phyloP scores from a whole-genome alignment of 2,329 filamentous ascomycete genomes.

The Cryphonectria japonica region DNA sequence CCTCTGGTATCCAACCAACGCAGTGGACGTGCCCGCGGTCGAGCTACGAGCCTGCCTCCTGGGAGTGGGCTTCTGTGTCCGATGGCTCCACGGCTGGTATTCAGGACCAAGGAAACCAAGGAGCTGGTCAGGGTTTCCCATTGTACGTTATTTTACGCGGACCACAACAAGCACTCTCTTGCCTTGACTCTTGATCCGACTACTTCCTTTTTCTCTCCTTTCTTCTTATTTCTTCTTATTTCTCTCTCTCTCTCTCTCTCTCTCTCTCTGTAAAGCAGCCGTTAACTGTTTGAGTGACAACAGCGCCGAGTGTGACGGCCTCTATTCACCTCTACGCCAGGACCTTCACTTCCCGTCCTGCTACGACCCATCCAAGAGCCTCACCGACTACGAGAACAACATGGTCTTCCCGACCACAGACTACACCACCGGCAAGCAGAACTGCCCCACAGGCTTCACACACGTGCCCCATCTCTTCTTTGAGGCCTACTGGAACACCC shows the following conservation, averaged over 20 bases:
- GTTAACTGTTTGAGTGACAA: not conserved
- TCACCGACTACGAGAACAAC: constrained; percentile 65
- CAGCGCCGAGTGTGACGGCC: constrained; percentile 64
- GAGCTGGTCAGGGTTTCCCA: constrained; percentile 69
- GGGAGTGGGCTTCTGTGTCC: constrained; percentile 59
- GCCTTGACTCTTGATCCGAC: not conserved
- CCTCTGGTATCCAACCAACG: constrained; percentile 56
- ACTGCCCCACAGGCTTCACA: constrained; percentile 59
- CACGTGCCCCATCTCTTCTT: constrained; percentile 62
- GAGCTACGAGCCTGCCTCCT: constrained; percentile 51
- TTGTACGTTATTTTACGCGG: constrained; percentile 38
- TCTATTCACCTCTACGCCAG: constrained; percentile 62
- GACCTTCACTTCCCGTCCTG: constrained; percentile 76
- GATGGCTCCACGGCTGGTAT: constrained; percentile 61
- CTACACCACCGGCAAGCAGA: constrained; percentile 45
- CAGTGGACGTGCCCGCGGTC: constrained; percentile 64
- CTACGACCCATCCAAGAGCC: constrained; percentile 67
- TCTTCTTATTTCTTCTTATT: not conserved
- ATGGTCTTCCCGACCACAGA: constrained; percentile 63
- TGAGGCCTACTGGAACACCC: constrained; percentile 65
- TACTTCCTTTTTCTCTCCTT: not conserved
- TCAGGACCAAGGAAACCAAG: constrained; percentile 56
- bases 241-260: no score
- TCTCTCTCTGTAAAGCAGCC: not conserved
- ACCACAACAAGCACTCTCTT: not conserved